A percentile compares a stretch with the other conserved stretches of the same genome.
phyloP scores from a whole-genome alignment of 2,329 filamentous ascomycete species.

The Alternaria angustiovoidea region DNA sequence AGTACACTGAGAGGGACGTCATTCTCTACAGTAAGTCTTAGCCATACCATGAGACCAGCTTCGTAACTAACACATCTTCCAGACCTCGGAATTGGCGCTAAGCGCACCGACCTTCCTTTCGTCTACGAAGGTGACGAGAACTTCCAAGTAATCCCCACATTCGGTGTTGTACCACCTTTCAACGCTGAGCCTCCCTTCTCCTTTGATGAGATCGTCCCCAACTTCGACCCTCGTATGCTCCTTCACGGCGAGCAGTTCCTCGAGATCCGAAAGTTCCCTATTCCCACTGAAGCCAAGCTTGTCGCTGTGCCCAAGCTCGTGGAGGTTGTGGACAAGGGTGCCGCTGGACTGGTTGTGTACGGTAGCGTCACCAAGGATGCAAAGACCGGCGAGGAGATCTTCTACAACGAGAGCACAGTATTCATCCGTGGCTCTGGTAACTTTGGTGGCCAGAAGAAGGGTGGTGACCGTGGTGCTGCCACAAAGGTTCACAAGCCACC shows the following conservation, averaged over 20 bases:
- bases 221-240: slow-evolving; percentile 98
- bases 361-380: slow-evolving; percentile 86
- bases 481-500: slow-evolving; percentile 83
- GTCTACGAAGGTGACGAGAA: slow-evolving; percentile 90
- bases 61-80: slow-evolving; percentile 26
- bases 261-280: slow-evolving; percentile 89
- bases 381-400: slow-evolving; percentile 84
- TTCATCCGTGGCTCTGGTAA: slow-evolving; percentile 92
- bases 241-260: slow-evolving; percentile 99
- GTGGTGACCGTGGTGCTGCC: slow-evolving; percentile 77
- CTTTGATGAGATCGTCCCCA: slow-evolving; percentile 84
- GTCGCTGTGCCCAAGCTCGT: slow-evolving; percentile 80
- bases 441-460: slow-evolving; percentile 84
- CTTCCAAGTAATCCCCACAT: slow-evolving; percentile 95
- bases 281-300: slow-evolving; percentile 83
- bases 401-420: slow-evolving; percentile 95
- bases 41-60: neutral
- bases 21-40: slow-evolving; percentile 78
- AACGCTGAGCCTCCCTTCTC: slow-evolving; percentile 81
- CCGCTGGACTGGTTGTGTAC: slow-evolving; percentile 81
- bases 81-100: slow-evolving; percentile 89
- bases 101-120: slow-evolving; percentile 84
- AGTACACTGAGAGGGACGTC: slow-evolving; percentile 84
- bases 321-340: slow-evolving; percentile 96
- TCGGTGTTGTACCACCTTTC: slow-evolving; percentile 94